These are phyloP conservation scores for Fusarium pseudoanthophilum DNA, from an alignment of 2,329 filamentous ascomycete species.

Conservation along the genomic window DNA sequence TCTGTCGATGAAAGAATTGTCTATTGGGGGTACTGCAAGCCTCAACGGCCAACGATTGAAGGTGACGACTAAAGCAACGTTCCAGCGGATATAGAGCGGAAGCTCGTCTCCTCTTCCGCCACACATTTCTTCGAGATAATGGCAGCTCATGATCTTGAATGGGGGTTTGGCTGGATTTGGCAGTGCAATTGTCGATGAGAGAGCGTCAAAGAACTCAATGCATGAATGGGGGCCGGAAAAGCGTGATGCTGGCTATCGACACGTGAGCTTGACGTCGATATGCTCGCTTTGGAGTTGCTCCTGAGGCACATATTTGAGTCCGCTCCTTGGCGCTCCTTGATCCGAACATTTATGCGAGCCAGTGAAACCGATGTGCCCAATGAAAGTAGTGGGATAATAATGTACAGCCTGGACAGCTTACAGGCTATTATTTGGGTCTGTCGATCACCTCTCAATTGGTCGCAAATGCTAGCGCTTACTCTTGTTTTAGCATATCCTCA, in stretches of 20 bases:
- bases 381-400: not conserved
- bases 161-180: not conserved
- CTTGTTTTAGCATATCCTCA: not conserved
- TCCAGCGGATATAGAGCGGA: not conserved
- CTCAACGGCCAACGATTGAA: not conserved
- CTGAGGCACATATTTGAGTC: not conserved
- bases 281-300: not conserved
- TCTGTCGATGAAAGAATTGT: not conserved
- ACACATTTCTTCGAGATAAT: not conserved
- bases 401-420: not conserved
- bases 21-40: too few species aligned
- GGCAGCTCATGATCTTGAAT: not conserved
- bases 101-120: not conserved
- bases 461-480: not conserved
- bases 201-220: not conserved
- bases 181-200: not conserved
- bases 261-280: not conserved
- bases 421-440: not conserved
- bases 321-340: not conserved
- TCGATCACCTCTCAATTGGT: not conserved
- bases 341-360: not conserved
- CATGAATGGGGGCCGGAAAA: not conserved
- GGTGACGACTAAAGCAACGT: not conserved
- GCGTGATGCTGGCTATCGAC: not conserved
- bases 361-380: not conserved